Evolutionary conservation across 73 alveolate genomes (phyloP).

Genomic region (Tetrahymena borealis): DNA sequence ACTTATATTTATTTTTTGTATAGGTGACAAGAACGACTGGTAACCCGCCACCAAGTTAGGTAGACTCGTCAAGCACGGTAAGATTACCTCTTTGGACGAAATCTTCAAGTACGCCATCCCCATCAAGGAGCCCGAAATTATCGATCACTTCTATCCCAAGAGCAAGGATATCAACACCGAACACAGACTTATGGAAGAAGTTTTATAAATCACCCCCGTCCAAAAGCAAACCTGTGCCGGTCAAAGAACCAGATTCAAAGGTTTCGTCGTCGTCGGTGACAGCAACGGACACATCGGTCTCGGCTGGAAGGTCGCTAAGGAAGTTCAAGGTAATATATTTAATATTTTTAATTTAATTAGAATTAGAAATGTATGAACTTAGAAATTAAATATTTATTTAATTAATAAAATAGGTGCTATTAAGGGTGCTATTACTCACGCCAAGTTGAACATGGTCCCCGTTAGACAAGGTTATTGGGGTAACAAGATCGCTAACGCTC

Average conservation of each 20-base stretch:
- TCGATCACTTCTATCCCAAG: constrained; percentile 59
- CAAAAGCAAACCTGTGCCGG: constrained; percentile 99
- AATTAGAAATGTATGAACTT: constrained; percentile 17
- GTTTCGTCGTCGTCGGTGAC: constrained; percentile 98
- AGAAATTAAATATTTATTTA: neutral
- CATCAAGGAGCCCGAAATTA: constrained; percentile 95
- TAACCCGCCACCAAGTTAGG: constrained; percentile 98
- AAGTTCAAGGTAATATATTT: constrained; percentile 69
- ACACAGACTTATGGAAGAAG: constrained; percentile 96
- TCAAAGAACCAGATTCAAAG: constrained; percentile 99
- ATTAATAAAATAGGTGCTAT: constrained; percentile 71
- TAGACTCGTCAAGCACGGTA: constrained; percentile 95
- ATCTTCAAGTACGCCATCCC: constrained; percentile 98
- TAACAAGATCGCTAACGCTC: constrained; percentile 98
- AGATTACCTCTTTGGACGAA: constrained; percentile 94
- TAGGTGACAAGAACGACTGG: constrained; percentile 96
- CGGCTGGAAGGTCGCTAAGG: constrained; percentile 99
- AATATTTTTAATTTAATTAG: neutral
- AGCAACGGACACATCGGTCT: constrained; percentile 99
- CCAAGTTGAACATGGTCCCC: constrained; percentile 98
- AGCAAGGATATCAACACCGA: constrained; percentile 69
- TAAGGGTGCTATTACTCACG: constrained; percentile 98
- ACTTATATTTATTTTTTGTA: neutral
- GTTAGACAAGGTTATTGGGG: constrained; percentile 99
- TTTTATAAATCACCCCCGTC: constrained; percentile 98